Base-by-base conservation (phyloP, 164 flowering plant species). In the Magnolia kwangsiensis region DNA sequence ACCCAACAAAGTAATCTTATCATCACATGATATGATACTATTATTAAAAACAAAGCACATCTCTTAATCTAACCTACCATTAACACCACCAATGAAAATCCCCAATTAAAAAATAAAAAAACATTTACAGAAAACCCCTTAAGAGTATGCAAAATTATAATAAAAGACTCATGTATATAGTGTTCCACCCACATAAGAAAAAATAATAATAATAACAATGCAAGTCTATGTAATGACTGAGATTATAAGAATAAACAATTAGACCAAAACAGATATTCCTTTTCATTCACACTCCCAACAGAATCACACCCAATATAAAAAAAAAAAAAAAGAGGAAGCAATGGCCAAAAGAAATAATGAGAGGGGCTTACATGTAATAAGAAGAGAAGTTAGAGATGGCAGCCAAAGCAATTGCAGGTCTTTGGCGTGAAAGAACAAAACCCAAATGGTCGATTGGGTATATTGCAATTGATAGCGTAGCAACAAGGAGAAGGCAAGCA, bases 361-460 rank as follows among this genome's bases (percentile, higher is more conserved):
- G 69, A 6, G 23, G n/a, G 69, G 78, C n/a, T 20, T 24, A 64
- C 51, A 45, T 10, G n/a, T 68, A 63, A 37, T 23, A 75, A 6
- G 4, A 51, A 59, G 31, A 16, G 16, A 50, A n/a, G 16, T 80
- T 75, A 94, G 82, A 90, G 81, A 84, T 90, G 91, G 89, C 96
- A 95, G 74, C 94, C 90, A 84, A 92, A 87, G 88, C 98, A 95
- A 87, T 95, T 92, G 82, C 98, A 95, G 75, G 92, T 86, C 80
- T 89, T 90, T 78, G 98, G 98, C 61, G 92, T 88, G 86, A 94
- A 92, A 55, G 97, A 89, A 64, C 98, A 94, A 78, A 85, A 91
- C 9, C 97, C 98, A 88, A 95, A 95, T 59, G 98, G 98, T 79
- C 92, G 87, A 85, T 94, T 90, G 65, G 97, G 98, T 8, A 95